Evolutionary conservation across 1,284 basidiomycete genomes (phyloP).

Genomic region (Boletus austroedulis): DNA sequence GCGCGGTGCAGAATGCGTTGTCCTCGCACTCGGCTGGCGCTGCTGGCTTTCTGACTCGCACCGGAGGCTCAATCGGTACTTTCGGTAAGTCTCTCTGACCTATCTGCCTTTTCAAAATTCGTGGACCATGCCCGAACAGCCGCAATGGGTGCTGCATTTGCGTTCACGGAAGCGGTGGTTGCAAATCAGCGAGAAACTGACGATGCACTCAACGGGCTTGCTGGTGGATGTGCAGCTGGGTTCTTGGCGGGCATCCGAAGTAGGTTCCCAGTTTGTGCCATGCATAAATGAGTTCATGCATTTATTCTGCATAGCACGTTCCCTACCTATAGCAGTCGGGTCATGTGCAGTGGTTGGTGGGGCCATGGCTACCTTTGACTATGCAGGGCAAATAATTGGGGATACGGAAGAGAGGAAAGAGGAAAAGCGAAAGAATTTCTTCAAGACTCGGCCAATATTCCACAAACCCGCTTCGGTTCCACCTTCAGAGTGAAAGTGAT

Average conservation of each 20-base stretch:
- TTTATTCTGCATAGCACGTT: slow-evolving; percentile 58
- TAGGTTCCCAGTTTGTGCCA: too few relatives aligned
- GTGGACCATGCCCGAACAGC: slow-evolving; percentile 58
- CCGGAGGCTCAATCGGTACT: slow-evolving; percentile 66
- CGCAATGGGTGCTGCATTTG: slow-evolving; percentile 89
- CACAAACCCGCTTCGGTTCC: slow-evolving; percentile 35
- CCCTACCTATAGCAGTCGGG: slow-evolving; percentile 80
- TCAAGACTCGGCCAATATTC: slow-evolving; percentile 51
- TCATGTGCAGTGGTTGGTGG: slow-evolving; percentile 80
- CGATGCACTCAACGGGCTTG: slow-evolving; percentile 82
- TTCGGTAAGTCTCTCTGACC: slow-evolving; percentile 77
- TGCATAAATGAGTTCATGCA: too few relatives aligned
- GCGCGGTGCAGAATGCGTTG: slow-evolving; percentile 83
- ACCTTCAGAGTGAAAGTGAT: slow-evolving; percentile 22
- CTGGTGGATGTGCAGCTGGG: slow-evolving; percentile 90
- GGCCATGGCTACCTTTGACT: slow-evolving; percentile 82
- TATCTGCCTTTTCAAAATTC: slow-evolving; percentile 71
- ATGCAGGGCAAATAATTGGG: slow-evolving; percentile 66
- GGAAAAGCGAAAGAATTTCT: slow-evolving; percentile 68
- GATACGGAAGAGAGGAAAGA: slow-evolving; percentile 44
- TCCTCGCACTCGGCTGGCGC: slow-evolving; percentile 55
- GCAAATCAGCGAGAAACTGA: slow-evolving; percentile 82
- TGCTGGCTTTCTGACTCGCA: slow-evolving; percentile 37
- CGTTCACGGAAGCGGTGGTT: slow-evolving; percentile 75
- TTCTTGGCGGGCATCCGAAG: slow-evolving; percentile 85